Evolutionary conservation across 2,329 filamentous ascomycete species (phyloP).

Genomic region (Oidium heveae): DNA sequence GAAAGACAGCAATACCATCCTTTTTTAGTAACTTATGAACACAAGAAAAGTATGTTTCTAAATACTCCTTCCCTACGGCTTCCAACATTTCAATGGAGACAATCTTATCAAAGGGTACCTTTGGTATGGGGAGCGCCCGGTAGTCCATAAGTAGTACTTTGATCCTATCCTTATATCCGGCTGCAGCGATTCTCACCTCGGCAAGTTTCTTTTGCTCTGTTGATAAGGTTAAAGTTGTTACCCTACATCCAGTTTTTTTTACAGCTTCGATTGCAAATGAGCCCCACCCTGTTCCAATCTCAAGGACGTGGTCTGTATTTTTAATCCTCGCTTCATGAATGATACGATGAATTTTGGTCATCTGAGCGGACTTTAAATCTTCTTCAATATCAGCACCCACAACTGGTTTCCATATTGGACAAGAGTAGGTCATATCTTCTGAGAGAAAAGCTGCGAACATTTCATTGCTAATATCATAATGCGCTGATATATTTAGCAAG

Average conservation of each 20-base stretch:
- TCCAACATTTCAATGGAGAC: conserved; percentile 60
- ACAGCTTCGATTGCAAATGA: conserved; percentile 48
- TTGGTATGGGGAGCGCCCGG: conserved; percentile 29
- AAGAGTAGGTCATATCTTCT: conserved; percentile 55
- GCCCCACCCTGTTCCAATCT: conserved; percentile 57
- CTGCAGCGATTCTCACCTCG: conserved; percentile 34
- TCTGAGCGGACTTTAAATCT: conserved; percentile 37
- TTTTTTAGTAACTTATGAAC: conserved; percentile 38
- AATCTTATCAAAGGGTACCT: conserved; percentile 38
- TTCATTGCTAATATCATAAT: conserved; percentile 54
- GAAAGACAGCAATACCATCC: conserved; percentile 42
- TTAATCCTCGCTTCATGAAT: conserved; percentile 40
- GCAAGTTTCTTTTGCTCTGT: conserved; percentile 44
- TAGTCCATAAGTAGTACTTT: conserved; percentile 46
- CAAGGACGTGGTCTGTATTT: conserved; percentile 39
- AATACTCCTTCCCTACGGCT: conserved; percentile 41
- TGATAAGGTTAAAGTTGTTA: conserved; percentile 43
- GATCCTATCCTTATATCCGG: conserved; percentile 33
- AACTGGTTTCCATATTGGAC: conserved; percentile 34
- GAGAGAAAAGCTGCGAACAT: conserved; percentile 54
- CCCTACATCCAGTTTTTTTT: conserved; percentile 35
- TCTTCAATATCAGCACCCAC: conserved; percentile 22
- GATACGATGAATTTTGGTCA: conserved; percentile 39
- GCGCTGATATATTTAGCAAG: conserved; percentile 40
- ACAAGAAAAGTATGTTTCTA: conserved; percentile 40